Conservation (phyloP, 352 stramenopile species). For the Lagenidium giganteum region DNA sequence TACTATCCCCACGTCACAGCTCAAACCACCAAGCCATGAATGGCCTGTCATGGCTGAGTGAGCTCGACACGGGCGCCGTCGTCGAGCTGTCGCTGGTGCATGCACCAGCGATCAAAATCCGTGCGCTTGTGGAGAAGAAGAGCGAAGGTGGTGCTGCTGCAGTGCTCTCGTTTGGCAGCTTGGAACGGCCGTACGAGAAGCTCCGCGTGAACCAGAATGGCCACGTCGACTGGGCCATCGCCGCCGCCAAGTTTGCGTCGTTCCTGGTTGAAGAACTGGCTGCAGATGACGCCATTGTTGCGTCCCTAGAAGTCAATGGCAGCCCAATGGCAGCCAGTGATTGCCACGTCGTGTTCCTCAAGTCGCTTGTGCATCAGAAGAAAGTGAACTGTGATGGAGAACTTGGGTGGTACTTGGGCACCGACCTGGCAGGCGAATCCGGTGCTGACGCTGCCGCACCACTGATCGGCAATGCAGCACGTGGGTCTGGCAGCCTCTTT, state of each 20-base stretch:
- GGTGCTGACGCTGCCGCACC: background rate
- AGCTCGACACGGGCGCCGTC: conserved; percentile 56
- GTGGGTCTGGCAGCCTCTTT: conserved; percentile 43
- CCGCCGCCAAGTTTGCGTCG: conserved; percentile 60
- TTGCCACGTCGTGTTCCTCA: conserved; percentile 48
- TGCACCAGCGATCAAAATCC: conserved; percentile 35
- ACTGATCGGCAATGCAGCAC: conserved; percentile 52
- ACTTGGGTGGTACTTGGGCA: conserved; percentile 57
- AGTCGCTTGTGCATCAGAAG: conserved; percentile 63
- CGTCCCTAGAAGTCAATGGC: background rate
- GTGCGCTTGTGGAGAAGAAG: conserved; percentile 41
- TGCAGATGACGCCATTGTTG: background rate
- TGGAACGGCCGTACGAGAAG: conserved; percentile 73
- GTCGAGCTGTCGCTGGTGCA: conserved; percentile 46
- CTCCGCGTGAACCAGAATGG: conserved; percentile 70
- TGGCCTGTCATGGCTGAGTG: too few relatives aligned
- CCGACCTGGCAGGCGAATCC: background rate
- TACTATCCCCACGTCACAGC: too few relatives aligned
- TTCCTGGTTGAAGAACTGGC: conserved; percentile 44
- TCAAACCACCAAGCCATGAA: too few relatives aligned
- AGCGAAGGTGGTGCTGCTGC: conserved; percentile 15
- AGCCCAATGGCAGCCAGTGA: background rate
- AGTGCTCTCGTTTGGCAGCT: conserved; percentile 33
- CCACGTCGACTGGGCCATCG: conserved; percentile 50
- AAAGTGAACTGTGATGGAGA: conserved; percentile 38